phyloP scores from a whole-genome alignment of 768 basidiomycete genomes.

The Dacryopinax primogenitus region DNA sequence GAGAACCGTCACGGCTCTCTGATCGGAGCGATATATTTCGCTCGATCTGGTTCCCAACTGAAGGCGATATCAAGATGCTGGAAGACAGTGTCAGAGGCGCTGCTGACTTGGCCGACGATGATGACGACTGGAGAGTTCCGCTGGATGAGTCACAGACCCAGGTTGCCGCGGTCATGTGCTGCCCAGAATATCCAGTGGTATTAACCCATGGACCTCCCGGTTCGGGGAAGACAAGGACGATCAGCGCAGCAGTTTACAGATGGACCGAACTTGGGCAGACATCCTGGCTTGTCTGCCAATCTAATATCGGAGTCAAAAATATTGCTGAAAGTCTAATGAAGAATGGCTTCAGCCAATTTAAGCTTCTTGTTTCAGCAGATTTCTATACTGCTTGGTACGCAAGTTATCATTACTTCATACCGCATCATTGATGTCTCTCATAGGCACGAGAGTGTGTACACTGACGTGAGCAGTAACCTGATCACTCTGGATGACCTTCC shows the following conservation, averaged over 20 bases:
- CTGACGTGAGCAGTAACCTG: conserved; percentile 34
- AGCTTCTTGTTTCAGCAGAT: conserved; percentile 54
- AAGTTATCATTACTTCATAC: neutral
- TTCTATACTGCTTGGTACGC: conserved; percentile 54
- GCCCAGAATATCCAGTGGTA: conserved; percentile 23
- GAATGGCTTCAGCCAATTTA: conserved; percentile 38
- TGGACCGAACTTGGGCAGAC: conserved; percentile 32
- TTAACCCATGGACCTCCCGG: conserved; percentile 31
- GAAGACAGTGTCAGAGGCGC: neutral
- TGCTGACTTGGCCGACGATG: neutral
- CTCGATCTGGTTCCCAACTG: conserved; percentile 31
- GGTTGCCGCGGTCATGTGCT: conserved; percentile 31
- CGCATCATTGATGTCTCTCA: conserved; percentile 2
- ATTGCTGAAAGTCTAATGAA: conserved; percentile 67
- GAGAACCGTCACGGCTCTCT: conserved; percentile 24
- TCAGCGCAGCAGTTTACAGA: conserved; percentile 35
- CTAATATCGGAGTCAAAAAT: conserved; percentile 80
- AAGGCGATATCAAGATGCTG: conserved; percentile 12
- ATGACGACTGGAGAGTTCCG: conserved; percentile 7
- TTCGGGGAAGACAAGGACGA: conserved; percentile 59
- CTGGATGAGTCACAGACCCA: conserved; percentile 32
- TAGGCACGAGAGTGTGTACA: conserved; percentile 76
- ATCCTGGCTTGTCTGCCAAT: conserved; percentile 73
- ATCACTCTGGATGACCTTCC: conserved; percentile 41
- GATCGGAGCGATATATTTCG: conserved; percentile 28